phyloP scores from a whole-genome alignment of 2,329 filamentous ascomycete genomes.

The Purpureocillium lavendulum region DNA sequence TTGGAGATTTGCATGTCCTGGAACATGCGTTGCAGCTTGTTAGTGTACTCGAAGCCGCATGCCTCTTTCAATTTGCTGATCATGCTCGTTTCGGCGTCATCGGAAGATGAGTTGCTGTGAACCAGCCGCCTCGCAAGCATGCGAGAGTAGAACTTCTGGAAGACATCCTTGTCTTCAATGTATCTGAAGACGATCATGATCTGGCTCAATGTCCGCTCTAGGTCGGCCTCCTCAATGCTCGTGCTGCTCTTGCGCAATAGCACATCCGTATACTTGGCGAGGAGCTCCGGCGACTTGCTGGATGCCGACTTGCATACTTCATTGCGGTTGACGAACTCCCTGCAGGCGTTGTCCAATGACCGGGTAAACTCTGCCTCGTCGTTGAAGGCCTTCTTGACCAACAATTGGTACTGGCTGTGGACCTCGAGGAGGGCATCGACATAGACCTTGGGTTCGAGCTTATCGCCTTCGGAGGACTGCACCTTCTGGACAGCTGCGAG shows the following conservation, averaged over 20 bases:
- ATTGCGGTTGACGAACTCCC: conserved; percentile 97
- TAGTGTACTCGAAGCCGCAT: conserved; percentile 98
- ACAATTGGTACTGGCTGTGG: conserved; percentile 82
- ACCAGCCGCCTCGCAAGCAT: conserved; percentile 94
- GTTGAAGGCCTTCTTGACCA: conserved; percentile 88
- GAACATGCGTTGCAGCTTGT: conserved; percentile 99
- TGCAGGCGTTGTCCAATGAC: conserved; percentile 91
- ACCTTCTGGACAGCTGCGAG: conserved; percentile 86
- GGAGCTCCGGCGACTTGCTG: conserved; percentile 85
- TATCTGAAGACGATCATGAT: conserved; percentile 99
- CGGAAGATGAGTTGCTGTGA: conserved; percentile 88
- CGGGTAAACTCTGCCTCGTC: conserved; percentile 96
- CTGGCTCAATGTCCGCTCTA: conserved; percentile 80
- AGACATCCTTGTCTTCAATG: conserved; percentile 99
- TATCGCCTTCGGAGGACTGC: conserved; percentile 74
- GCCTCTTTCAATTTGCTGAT: conserved; percentile 98
- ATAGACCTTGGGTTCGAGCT: conserved; percentile 91
- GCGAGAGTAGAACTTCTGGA: conserved; percentile 98
- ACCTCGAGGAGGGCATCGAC: conserved; percentile 92
- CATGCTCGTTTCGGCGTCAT: conserved; percentile 98
- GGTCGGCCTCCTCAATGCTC: conserved; percentile 85
- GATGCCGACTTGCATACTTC: conserved; percentile 90
- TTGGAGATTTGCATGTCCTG: conserved; percentile 99
- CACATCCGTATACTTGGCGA: conserved; percentile 93
- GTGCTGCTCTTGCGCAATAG: conserved; percentile 88